These are phyloP conservation scores for Tolypocladium amazonense DNA, from an alignment of 2,329 filamentous ascomycete genomes.

Conservation along the genomic window DNA sequence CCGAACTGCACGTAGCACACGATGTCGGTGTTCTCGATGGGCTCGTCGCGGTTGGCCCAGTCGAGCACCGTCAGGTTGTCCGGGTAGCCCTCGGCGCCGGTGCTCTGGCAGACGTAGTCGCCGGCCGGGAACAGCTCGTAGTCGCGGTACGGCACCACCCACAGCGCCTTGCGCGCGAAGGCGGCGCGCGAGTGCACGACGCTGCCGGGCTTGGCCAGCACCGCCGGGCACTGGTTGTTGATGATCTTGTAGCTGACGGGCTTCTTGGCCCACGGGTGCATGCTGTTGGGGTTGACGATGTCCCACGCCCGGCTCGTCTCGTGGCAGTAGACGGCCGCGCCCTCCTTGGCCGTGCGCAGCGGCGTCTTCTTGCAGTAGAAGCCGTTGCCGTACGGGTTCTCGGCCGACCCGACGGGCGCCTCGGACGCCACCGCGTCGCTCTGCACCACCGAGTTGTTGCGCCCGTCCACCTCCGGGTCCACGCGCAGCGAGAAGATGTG, in stretches of 20 bases:
- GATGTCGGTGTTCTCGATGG: slow-evolving; percentile 37
- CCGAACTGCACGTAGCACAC: slow-evolving; percentile 41
- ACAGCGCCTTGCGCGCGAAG: slow-evolving; percentile 30
- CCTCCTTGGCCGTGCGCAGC: slow-evolving; percentile 12
- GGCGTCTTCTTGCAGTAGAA: slow-evolving; percentile 37
- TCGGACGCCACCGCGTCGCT: slow-evolving; percentile 54
- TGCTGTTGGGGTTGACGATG: slow-evolving; percentile 30
- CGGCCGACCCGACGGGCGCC: slow-evolving; percentile 52
- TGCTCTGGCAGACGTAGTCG: slow-evolving; percentile 35
- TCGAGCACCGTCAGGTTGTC: slow-evolving; percentile 22
- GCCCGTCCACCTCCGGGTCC: slow-evolving; percentile 54
- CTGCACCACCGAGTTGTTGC: slow-evolving; percentile 55
- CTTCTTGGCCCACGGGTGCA: slow-evolving; percentile 28
- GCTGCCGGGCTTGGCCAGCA: slow-evolving; percentile 30
- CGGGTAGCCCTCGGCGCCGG: slow-evolving; percentile 16
- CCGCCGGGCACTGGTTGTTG: slow-evolving; percentile 32
- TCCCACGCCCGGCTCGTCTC: slow-evolving; percentile 16
- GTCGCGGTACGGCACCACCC: slow-evolving; percentile 31
- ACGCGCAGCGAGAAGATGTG: slow-evolving; percentile 59
- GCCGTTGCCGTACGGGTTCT: slow-evolving; percentile 67
- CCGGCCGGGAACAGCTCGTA: slow-evolving; percentile 31
- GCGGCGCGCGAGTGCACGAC: slow-evolving; percentile 27
- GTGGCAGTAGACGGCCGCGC: slow-evolving; percentile 12
- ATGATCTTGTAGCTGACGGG: slow-evolving; percentile 36
- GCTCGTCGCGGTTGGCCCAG: slow-evolving; percentile 38